Evolutionary conservation across 2,329 filamentous ascomycete species (phyloP), one percentile per base, ranked within the genome.

Genomic region (Fusarium stilboides): DNA sequence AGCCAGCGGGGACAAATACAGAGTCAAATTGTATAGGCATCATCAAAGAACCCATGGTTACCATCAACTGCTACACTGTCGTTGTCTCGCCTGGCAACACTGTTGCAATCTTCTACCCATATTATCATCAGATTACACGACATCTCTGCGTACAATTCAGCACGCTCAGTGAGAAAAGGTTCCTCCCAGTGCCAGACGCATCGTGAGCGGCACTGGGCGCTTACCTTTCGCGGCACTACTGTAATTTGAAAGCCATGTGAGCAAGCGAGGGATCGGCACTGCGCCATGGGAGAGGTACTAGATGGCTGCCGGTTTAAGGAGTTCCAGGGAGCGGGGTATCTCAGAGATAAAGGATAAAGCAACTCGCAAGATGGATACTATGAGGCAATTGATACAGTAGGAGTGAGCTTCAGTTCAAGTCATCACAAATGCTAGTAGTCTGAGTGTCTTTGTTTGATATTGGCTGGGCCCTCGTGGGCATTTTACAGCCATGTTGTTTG

Each of bases 241-340:
- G 17, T 19, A 39, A n/a, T 22, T 26, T 22, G 39, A 31, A 33
- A 44, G n/a, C 39, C n/a, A 42, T 58, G 37, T 50, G 24, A 44
- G 65, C 31, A 68, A 51, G 40, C 19, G 37, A 49, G 54, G 40
- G 62, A 64, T 70, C 54, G 24, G 33, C 54, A 56, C 31, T 40
- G 34, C 43, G 36, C 22, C 20, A 34, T 46, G n/a, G 24, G 28
- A 24, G 12, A 45, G 17, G 9, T 31, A 13, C 20, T 19, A n/a
- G 17, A 24, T 34, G 19, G 34, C 50, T 47, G 40, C 34, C 26
- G 19, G 6, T 4, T 57, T 33, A 14, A 47, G 36, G 28, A 39
- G 37, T 31, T 46, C 36, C 20, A 50, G 20, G 26, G 46, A 44
- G 62, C 50, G 54, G 63, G 50, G 37, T 68, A 58, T 39, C 20